Percentiles rank a stretch among this genome's conserved stretches.
phyloP scores from a whole-genome alignment of 2,329 filamentous ascomycete genomes.

The Cylindrodendrum hubeiense region DNA sequence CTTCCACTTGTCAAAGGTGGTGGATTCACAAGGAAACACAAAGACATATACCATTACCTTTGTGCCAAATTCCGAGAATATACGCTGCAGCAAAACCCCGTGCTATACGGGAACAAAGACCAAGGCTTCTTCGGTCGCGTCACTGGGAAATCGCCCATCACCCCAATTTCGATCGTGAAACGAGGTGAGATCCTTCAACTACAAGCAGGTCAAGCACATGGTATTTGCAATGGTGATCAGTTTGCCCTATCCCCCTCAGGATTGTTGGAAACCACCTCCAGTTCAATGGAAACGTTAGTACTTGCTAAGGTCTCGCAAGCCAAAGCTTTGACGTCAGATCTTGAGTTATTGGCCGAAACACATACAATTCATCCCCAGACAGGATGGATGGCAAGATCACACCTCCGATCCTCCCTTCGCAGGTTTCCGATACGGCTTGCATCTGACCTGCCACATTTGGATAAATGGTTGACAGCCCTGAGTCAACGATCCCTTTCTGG shows the following conservation, averaged over 20 bases:
- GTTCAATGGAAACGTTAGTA: background rate
- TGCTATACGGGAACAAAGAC: slow-evolving; percentile 26
- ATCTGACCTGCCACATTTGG: rapidly evolving
- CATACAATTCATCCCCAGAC: background rate
- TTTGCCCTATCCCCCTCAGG: slow-evolving; percentile 17
- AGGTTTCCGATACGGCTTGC: background rate
- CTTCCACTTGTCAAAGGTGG: background rate
- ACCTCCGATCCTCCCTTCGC: background rate
- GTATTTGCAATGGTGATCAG: slow-evolving; percentile 13
- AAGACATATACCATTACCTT: slow-evolving; percentile 10
- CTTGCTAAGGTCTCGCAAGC: background rate
- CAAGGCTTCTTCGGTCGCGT: slow-evolving; percentile 26
- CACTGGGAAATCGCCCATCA: background rate
- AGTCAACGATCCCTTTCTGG: background rate
- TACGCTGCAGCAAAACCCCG: slow-evolving; percentile 1
- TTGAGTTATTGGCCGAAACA: background rate
- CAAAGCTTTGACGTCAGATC: background rate
- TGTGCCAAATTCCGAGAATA: background rate
- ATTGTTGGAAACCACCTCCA: background rate
- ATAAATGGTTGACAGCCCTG: background rate
- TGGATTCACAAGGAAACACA: slow-evolving; percentile 4
- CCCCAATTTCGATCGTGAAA: background rate
- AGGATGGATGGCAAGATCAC: slow-evolving; percentile 6
- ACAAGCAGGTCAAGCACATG: slow-evolving; percentile 23
- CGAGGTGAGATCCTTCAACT: background rate